A percentile compares a stretch with the other conserved stretches of the same genome.
Evolutionary conservation across 768 basidiomycete species (phyloP).

Genomic region (Tylopilus plumbeoviolaceoides): DNA sequence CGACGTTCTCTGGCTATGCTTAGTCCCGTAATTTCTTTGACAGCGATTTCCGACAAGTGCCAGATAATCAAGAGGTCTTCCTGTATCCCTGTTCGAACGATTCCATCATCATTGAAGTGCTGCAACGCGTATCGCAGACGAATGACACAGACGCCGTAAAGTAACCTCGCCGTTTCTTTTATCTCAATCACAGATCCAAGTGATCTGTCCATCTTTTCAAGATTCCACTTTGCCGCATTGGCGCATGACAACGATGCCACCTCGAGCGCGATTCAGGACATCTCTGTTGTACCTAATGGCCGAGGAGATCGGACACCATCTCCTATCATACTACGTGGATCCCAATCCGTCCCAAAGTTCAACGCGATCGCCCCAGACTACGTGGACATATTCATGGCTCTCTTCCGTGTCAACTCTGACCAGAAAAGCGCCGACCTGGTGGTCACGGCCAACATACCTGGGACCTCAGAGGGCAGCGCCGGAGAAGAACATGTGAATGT

Average conservation of each 20-base stretch:
- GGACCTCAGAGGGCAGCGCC: constrained; percentile 31
- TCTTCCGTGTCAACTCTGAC: constrained; percentile 64
- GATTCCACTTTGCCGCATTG: constrained; percentile 87
- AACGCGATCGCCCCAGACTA: constrained; percentile 56
- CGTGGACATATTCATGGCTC: constrained; percentile 73
- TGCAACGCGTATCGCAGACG: constrained; percentile 62
- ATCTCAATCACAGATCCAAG: not conserved
- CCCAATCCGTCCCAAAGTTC: constrained; percentile 76
- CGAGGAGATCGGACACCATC: constrained; percentile 50
- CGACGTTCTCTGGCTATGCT: constrained; percentile 6
- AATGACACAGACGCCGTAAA: constrained; percentile 61
- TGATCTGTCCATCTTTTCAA: constrained; percentile 29
- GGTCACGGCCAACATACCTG: constrained; percentile 79
- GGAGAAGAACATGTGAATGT: constrained; percentile 30
- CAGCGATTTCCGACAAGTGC: constrained; percentile 76
- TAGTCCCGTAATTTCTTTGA: not conserved
- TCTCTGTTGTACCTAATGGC: constrained; percentile 39
- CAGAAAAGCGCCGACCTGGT: constrained; percentile 75
- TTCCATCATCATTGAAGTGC: constrained; percentile 81
- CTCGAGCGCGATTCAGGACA: constrained; percentile 41
- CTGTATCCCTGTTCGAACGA: constrained; percentile 62
- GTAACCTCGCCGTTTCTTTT: constrained; percentile 38
- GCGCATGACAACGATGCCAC: constrained; percentile 86
- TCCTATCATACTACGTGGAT: constrained; percentile 61
- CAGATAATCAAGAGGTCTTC: constrained; percentile 94